phyloP scores from a whole-genome alignment of 1,139 yeast species.

The Candida pseudoviswanathii region DNA sequence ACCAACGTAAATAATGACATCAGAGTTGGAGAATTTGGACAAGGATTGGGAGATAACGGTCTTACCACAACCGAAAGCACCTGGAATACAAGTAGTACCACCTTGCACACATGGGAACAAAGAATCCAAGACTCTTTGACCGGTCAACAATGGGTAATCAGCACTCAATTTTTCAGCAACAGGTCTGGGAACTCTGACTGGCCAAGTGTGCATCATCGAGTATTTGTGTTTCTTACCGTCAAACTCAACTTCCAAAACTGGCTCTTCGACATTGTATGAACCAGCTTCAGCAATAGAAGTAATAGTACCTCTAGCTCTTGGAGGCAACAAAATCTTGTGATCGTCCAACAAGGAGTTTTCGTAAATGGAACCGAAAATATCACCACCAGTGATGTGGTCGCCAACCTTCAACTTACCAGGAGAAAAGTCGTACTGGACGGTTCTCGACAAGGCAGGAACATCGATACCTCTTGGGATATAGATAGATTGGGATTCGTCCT shows the following conservation, averaged over 20 bases:
- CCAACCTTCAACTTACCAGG: slow-evolving; percentile 85
- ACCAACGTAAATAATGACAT: slow-evolving; percentile 91
- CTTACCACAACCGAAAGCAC: slow-evolving; percentile 99
- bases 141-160: slow-evolving; percentile 92
- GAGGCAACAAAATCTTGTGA: slow-evolving; percentile 94
- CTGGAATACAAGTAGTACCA: slow-evolving; percentile 99
- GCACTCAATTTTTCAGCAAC: slow-evolving; percentile 93
- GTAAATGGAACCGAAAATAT: slow-evolving; percentile 88
- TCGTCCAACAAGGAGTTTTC: slow-evolving; percentile 91
- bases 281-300: slow-evolving; percentile 89
- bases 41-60: slow-evolving; percentile 97
- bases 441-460: slow-evolving; percentile 89
- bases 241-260: slow-evolving; percentile 89
- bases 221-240: slow-evolving; percentile 81
- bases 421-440: slow-evolving; percentile 78
- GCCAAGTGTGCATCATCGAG: slow-evolving; percentile 99
- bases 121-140: slow-evolving; percentile 97
- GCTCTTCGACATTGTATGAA: slow-evolving; percentile 86
- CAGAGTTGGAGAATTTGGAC: slow-evolving; percentile 96
- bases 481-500: slow-evolving; percentile 82
- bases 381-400: slow-evolving; percentile 98
- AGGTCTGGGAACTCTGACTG: slow-evolving; percentile 99
- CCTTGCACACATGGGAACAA: slow-evolving; percentile 99
- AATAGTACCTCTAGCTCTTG: slow-evolving; percentile 97
- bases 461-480: slow-evolving; percentile 99